Conservation (phyloP, 208 protist genomes). For the Wallacemonas collosoma region DNA sequence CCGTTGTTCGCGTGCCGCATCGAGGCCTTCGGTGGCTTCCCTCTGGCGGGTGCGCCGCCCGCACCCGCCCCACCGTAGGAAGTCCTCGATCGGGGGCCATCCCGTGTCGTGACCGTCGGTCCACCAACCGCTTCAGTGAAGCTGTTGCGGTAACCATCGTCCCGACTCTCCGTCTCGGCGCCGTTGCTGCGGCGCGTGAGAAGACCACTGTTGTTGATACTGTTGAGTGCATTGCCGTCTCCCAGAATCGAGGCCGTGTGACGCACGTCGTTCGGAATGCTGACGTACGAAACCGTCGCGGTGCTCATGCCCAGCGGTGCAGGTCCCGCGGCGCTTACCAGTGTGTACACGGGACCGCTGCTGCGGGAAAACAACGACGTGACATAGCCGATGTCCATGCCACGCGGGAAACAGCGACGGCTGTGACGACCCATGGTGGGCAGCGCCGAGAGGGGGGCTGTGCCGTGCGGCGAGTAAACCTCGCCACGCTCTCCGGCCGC, state of each 20-base stretch:
- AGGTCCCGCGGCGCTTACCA: background rate
- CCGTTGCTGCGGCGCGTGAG: too few relatives aligned
- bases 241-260: background rate
- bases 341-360: background rate
- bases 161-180: too few relatives aligned
- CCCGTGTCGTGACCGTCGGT: background rate
- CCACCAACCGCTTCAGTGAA: too few relatives aligned
- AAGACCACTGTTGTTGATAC: background rate
- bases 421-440: background rate
- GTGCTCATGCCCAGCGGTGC: constrained; percentile 6
- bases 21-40: background rate
- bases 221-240: background rate
- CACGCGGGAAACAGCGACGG: background rate
- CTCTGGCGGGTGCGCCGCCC: background rate
- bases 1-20: background rate
- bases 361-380: constrained; percentile 8
- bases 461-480: constrained; percentile 16
- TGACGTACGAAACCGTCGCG: background rate
- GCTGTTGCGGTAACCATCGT: too few relatives aligned
- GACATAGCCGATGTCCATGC: background rate
- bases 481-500: background rate
- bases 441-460: constrained; percentile 4
- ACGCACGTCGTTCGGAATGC: background rate
- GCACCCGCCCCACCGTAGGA: background rate
- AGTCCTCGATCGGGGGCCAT: background rate